Evolutionary conservation across 73 alveolate species (phyloP).

Genomic region (Effrenium voratum): DNA sequence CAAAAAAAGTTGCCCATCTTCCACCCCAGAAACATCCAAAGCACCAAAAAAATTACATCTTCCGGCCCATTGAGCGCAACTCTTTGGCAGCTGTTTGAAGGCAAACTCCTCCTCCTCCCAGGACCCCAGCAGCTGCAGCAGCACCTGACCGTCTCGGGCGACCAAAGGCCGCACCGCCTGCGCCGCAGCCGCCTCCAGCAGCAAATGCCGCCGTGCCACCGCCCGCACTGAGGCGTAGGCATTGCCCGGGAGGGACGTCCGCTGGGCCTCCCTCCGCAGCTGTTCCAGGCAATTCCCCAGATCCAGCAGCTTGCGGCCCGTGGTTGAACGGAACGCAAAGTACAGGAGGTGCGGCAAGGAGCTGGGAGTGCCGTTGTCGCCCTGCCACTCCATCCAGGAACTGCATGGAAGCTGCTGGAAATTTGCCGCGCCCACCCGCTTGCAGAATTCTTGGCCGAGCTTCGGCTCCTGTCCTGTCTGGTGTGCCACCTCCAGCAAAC

Average conservation of each 20-base stretch:
- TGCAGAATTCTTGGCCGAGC: slow-evolving; percentile 13
- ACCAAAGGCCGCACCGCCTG: not conserved
- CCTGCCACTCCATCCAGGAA: slow-evolving; percentile 25
- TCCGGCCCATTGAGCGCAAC: no score
- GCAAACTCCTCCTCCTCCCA: not conserved
- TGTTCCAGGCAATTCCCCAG: not conserved
- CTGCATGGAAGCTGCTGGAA: no score
- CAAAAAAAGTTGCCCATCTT: not conserved
- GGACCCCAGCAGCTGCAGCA: not conserved
- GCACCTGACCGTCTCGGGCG: not conserved
- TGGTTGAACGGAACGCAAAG: not conserved
- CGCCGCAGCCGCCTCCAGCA: not conserved
- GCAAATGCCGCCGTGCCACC: not conserved
- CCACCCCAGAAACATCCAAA: no score
- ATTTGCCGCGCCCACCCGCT: no score
- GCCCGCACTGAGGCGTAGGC: not conserved
- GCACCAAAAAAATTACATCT: no score
- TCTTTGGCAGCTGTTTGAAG: no score
- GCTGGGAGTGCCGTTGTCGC: not conserved
- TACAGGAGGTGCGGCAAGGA: not conserved
- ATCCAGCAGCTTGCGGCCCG: slow-evolving; percentile 15
- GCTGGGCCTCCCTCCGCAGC: not conserved
- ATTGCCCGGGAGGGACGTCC: not conserved
- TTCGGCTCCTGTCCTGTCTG: no score
- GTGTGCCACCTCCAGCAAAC: not conserved